Percentiles rank a stretch among this genome's conserved stretches.
These are phyloP conservation scores for Tulasnella sp. DNA, from an alignment of 768 basidiomycete genomes.

Conservation along the genomic window DNA sequence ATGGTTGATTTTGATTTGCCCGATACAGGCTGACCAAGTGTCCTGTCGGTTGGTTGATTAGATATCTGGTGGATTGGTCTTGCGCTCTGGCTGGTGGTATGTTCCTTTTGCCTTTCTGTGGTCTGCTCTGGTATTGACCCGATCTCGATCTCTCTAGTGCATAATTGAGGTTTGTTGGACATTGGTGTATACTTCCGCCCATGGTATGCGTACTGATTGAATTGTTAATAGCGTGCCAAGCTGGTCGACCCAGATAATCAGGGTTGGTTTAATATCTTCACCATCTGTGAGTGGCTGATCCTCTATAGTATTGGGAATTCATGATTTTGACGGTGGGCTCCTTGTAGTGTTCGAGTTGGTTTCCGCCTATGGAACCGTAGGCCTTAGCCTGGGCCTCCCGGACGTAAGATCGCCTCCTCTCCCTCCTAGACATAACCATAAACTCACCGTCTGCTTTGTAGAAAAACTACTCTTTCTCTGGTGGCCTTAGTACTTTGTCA, in stretches of 20 bases:
- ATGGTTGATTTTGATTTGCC: background rate
- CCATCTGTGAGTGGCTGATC: slow-evolving; percentile 46
- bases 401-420: slow-evolving; percentile 41
- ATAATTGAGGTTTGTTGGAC: slow-evolving; percentile 70
- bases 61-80: slow-evolving; percentile 96
- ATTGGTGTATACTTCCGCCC: background rate
- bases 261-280: slow-evolving; percentile 79
- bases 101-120: background rate
- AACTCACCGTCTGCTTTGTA: slow-evolving; percentile 32
- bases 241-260: slow-evolving; percentile 47
- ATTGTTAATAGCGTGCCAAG: slow-evolving; percentile 43
- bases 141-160: slow-evolving; percentile 36
- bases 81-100: slow-evolving; percentile 64
- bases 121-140: background rate
- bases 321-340: too few relatives aligned
- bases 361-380: slow-evolving; percentile 83
- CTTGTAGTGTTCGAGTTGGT: slow-evolving; percentile 73
- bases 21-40: background rate
- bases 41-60: slow-evolving; percentile 27
- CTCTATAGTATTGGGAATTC: too few relatives aligned
- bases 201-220: background rate
- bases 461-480: slow-evolving; percentile 76
- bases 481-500: slow-evolving; percentile 67
- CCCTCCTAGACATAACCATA: slow-evolving; percentile 18
- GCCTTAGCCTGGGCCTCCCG: slow-evolving; percentile 83